These are phyloP conservation scores for Microcyclosporella mali DNA, from an alignment of 2,329 filamentous ascomycete species.

Conservation along the genomic window DNA sequence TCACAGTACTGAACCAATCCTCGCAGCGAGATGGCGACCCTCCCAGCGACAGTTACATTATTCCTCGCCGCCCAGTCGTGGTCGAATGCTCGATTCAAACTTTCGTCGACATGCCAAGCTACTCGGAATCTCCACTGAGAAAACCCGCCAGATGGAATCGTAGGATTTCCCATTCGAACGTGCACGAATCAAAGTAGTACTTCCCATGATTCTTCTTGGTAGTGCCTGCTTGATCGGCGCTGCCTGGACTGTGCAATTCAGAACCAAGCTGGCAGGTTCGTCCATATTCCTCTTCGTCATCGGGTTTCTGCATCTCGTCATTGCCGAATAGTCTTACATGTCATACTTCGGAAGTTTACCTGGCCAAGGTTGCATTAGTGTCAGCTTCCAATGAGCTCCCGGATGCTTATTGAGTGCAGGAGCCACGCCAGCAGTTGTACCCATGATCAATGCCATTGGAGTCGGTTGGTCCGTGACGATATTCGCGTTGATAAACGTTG, in stretches of 20 bases:
- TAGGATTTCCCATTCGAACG: slow-evolving; percentile 45
- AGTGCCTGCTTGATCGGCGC: slow-evolving; percentile 32
- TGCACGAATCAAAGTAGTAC: slow-evolving; percentile 34
- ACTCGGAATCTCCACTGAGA: slow-evolving; percentile 30
- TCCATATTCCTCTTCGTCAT: slow-evolving; percentile 39
- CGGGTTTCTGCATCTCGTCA: slow-evolving; percentile 47
- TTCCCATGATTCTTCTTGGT: slow-evolving; percentile 30
- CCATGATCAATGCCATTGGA: slow-evolving; percentile 36
- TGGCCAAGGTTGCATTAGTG: too few relatives aligned
- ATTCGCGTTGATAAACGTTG: background rate
- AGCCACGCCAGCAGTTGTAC: slow-evolving; percentile 34
- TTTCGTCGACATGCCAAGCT: slow-evolving; percentile 56
- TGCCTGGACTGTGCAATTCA: slow-evolving; percentile 36
- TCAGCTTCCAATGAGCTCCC: too few relatives aligned
- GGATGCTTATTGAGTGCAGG: slow-evolving; percentile 34
- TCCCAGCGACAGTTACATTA: too few relatives aligned
- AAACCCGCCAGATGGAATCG: background rate
- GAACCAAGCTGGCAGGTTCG: slow-evolving; percentile 31
- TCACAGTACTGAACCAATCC: too few relatives aligned
- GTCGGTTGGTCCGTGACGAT: slow-evolving; percentile 33
- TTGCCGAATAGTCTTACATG: too few relatives aligned
- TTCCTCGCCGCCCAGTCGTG: too few relatives aligned
- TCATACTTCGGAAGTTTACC: too few relatives aligned
- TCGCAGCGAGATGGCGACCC: too few relatives aligned
- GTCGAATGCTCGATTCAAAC: slow-evolving; percentile 62